These are phyloP conservation scores for Suillus weaverae DNA, from an alignment of 768 basidiomycete genomes.

Conservation along the genomic window DNA sequence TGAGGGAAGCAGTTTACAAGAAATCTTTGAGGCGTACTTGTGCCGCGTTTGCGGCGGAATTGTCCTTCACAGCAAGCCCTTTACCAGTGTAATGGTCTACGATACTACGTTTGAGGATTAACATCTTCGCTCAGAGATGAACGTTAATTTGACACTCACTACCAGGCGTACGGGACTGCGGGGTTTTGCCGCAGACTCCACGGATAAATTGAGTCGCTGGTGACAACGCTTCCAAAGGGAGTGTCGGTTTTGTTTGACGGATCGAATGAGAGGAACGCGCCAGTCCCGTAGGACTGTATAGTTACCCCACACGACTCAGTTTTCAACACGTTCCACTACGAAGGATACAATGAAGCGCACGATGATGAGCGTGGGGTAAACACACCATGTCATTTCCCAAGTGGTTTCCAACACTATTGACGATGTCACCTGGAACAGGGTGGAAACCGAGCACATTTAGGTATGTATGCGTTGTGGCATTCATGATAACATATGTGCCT, in stretches of 20 bases:
- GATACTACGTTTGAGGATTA: background rate
- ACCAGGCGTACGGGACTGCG: conserved; percentile 5
- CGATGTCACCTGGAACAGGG: conserved; percentile 7
- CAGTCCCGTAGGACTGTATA: conserved; percentile 11
- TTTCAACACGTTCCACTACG: conserved; percentile 12
- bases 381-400: conserved; percentile 13
- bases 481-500: conserved; percentile 14
- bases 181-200: conserved; percentile 1
- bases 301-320: conserved; percentile 5
- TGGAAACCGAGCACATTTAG: conserved; percentile 12
- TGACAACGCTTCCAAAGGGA: background rate
- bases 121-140: background rate
- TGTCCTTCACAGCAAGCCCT: conserved; percentile 1
- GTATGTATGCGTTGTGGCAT: conserved; percentile 14
- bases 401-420: conserved; percentile 13
- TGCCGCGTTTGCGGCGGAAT: conserved; percentile 3
- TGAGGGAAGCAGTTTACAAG: background rate
- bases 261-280: conserved; percentile 3
- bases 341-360: background rate
- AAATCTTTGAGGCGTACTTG: background rate
- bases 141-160: background rate
- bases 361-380: background rate
- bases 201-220: conserved; percentile 2
- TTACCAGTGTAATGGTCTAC: conserved; percentile 5
- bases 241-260: background rate